Conservation (phyloP, 2,329 filamentous ascomycete species). For the Pseudogymnoascus sp. region DNA sequence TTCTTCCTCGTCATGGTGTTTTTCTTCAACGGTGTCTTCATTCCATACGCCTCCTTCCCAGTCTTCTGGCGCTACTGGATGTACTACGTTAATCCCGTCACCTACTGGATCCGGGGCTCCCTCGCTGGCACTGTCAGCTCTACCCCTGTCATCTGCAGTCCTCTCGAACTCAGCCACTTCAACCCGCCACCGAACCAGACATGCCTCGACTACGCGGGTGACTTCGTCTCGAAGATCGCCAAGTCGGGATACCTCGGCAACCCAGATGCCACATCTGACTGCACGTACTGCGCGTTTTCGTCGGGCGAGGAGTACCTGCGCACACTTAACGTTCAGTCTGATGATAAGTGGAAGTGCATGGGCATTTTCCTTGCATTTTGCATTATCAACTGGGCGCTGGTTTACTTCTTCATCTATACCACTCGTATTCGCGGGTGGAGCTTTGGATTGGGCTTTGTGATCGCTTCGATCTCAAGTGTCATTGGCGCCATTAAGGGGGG, state of each 20-base stretch:
- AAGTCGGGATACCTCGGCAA: constrained; percentile 48
- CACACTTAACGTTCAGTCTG: constrained; percentile 47
- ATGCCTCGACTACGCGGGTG: constrained; percentile 50
- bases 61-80: constrained; percentile 55
- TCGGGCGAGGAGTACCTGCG: constrained; percentile 53
- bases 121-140: constrained; percentile 47
- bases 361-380: constrained; percentile 68
- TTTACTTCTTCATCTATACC: constrained; percentile 73
- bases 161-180: constrained; percentile 43
- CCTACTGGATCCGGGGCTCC: constrained; percentile 53
- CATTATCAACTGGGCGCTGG: constrained; percentile 62
- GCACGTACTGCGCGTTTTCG: constrained; percentile 55
- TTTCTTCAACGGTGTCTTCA: constrained; percentile 68
- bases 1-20: constrained; percentile 56
- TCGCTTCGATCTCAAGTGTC: constrained; percentile 40
- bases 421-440: constrained; percentile 64
- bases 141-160: constrained; percentile 39
- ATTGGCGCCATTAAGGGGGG: constrained; percentile 31
- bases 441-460: constrained; percentile 59
- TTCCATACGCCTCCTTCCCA: constrained; percentile 56
- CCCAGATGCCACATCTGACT: constrained; percentile 48
- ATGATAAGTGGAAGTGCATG: constrained; percentile 66
- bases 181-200: constrained; percentile 37
- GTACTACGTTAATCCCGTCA: constrained; percentile 56
- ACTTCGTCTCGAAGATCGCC: constrained; percentile 39